Evolutionary conservation across 768 basidiomycete species (phyloP).

Genomic region (Lanmaoa pseudosensibilis): DNA sequence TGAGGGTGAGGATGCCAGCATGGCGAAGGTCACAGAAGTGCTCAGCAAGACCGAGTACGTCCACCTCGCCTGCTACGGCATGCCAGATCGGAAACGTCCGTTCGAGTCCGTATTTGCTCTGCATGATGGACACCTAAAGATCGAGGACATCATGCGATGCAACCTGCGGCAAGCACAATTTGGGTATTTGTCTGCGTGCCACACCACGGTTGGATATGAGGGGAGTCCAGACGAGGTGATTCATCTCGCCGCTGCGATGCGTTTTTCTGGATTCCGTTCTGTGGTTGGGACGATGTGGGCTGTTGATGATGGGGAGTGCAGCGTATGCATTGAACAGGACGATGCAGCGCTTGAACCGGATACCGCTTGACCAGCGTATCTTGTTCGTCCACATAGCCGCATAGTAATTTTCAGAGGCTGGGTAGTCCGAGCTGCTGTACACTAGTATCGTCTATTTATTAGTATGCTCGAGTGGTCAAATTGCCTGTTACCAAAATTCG

Average conservation of each 20-base stretch:
- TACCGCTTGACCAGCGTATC: slow-evolving; percentile 12
- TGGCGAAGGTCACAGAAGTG: not conserved
- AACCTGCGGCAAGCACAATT: slow-evolving; percentile 7
- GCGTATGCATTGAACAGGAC: slow-evolving; percentile 10
- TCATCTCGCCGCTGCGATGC: slow-evolving; percentile 29
- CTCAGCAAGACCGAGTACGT: slow-evolving; percentile 13
- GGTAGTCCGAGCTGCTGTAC: too few relatives aligned
- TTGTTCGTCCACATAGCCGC: slow-evolving; percentile 13
- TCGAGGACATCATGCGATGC: slow-evolving; percentile 10
- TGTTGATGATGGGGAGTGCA: not conserved
- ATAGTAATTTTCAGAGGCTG: not conserved
- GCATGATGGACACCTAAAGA: not conserved
- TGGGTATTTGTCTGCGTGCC: slow-evolving; percentile 25
- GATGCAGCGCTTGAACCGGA: not conserved
- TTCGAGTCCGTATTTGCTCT: slow-evolving; percentile 17
- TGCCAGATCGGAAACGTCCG: slow-evolving; percentile 6
- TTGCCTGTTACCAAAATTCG: too few relatives aligned
- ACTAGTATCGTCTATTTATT: too few relatives aligned
- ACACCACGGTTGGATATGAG: slow-evolving; percentile 23
- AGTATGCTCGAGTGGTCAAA: too few relatives aligned
- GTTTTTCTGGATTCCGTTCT: slow-evolving; percentile 22
- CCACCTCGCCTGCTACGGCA: slow-evolving; percentile 29
- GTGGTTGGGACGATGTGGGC: not conserved
- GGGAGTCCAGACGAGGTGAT: slow-evolving; percentile 13
- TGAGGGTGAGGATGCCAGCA: not conserved